Conservation (phyloP, 257 asterid genomes). For the Rhazya stricta region DNA sequence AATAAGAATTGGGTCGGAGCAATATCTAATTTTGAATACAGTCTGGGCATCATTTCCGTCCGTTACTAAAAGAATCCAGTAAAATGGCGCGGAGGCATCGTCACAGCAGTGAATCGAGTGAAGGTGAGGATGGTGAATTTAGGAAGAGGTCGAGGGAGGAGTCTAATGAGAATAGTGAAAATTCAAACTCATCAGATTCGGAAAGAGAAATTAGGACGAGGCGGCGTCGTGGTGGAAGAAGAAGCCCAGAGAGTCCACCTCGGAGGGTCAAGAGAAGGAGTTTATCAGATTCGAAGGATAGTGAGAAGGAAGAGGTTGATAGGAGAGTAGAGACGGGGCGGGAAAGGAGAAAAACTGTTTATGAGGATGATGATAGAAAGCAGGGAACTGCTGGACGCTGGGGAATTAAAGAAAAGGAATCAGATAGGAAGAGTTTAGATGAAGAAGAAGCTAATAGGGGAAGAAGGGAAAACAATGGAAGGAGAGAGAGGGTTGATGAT, state of each 20-base stretch:
- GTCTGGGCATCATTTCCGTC: no score
- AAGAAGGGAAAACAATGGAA: background rate
- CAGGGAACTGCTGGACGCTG: background rate
- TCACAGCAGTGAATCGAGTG: background rate
- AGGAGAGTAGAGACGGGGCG: background rate
- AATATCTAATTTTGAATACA: no score
- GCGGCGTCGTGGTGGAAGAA: background rate
- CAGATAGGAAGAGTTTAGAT: background rate
- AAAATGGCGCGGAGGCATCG: constrained; percentile 1
- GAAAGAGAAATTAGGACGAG: background rate
- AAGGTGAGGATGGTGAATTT: background rate
- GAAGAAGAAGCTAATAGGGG: background rate
- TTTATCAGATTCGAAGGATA: background rate
- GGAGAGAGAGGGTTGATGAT: background rate
- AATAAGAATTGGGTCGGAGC: no score
- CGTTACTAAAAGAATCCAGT: no score
- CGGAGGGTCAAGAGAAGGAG: background rate
- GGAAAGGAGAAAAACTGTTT: background rate
- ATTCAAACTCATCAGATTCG: background rate
- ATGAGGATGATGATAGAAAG: background rate
- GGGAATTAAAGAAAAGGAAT: background rate
- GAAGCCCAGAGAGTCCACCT: background rate
- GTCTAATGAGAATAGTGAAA: background rate
- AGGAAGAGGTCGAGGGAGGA: background rate
- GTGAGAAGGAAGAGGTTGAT: background rate